phyloP scores from a whole-genome alignment of 2,329 filamentous ascomycete species.

The Ophiocordyceps robertsii region DNA sequence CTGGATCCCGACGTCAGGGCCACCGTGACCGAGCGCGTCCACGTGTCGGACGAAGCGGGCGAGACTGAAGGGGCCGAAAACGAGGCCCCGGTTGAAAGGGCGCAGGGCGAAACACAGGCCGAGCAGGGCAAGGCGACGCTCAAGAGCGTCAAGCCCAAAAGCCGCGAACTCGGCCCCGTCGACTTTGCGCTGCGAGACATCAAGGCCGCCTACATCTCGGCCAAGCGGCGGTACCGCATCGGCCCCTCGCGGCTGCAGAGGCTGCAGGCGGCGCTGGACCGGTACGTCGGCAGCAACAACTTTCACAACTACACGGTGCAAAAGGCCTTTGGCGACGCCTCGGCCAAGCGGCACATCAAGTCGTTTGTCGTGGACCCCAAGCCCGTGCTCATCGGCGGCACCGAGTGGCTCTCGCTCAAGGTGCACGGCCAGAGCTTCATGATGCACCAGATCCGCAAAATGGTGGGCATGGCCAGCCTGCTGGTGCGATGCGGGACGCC shows the following conservation, averaged over 20 bases:
- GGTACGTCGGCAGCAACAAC: conserved; percentile 75
- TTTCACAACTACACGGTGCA: conserved; percentile 98
- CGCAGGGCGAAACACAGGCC: conserved; percentile 1
- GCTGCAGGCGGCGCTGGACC: conserved; percentile 60
- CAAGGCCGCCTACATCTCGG: conserved; percentile 67
- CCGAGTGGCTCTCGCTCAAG: conserved; percentile 89
- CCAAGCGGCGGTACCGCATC: conserved; percentile 77
- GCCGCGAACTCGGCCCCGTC: conserved; percentile 34
- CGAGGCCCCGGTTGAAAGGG: conserved; percentile 8
- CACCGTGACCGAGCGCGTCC: conserved; percentile 49
- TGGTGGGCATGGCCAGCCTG: conserved; percentile 87
- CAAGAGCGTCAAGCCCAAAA: conserved; percentile 22
- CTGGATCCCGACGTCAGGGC: conserved; percentile 51
- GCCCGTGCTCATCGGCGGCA: conserved; percentile 77
- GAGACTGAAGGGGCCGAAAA: conserved; percentile 8
- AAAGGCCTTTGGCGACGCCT: conserved; percentile 68
- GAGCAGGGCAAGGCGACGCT: conserved; percentile 10
- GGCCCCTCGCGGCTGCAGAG: conserved; percentile 55
- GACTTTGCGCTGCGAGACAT: conserved; percentile 57
- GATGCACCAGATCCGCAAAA: conserved; percentile 99
- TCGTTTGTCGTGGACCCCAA: conserved; percentile 67
- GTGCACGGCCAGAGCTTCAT: conserved; percentile 98
- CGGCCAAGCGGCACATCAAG: conserved; percentile 81
- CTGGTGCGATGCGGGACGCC: conserved; percentile 75
- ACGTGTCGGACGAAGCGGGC: conserved; percentile 19